These are phyloP conservation scores for Pueraria montana DNA, from an alignment of 306 rosid genomes.

Conservation along the genomic window DNA sequence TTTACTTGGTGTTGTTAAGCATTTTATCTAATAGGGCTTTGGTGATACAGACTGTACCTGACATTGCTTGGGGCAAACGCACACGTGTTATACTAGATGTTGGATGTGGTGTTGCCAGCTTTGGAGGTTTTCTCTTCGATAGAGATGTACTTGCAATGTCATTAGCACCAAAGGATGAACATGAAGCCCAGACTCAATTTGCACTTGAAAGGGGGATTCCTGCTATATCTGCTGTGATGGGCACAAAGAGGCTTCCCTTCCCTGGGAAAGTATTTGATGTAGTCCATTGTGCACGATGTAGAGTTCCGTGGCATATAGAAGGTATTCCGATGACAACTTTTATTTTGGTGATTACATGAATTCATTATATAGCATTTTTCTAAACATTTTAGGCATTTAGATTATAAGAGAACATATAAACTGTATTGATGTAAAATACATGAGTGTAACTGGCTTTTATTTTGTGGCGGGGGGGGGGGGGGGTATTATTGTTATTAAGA, in stretches of 20 bases:
- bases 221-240: conserved; percentile 98
- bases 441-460: conserved; percentile 18
- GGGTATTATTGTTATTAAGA: neutral
- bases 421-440: conserved; percentile 11
- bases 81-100: conserved; percentile 91
- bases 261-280: conserved; percentile 90
- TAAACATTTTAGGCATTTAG: conserved; percentile 24
- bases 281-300: conserved; percentile 97
- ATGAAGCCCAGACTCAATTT: conserved; percentile 99
- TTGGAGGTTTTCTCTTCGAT: conserved; percentile 96
- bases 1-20: conserved; percentile 35
- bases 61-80: conserved; percentile 92
- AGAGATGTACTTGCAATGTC: conserved; percentile 95
- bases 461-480: conserved; percentile 5
- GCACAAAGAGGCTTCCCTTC: conserved; percentile 94
- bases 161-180: conserved; percentile 97
- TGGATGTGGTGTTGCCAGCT: conserved; percentile 99
- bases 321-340: conserved; percentile 57
- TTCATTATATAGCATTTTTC: conserved; percentile 23
- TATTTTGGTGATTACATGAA: conserved; percentile 35
- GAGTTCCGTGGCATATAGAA: conserved; percentile 99
- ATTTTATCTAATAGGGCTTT: conserved; percentile 42
- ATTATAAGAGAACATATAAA: conserved; percentile 32
- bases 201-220: conserved; percentile 99
- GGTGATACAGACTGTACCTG: conserved; percentile 74